A percentile compares a stretch with the other conserved stretches of the same genome.
These are phyloP conservation scores for Solanum tarapatanum DNA, from an alignment of 257 asterid species.

Conservation along the genomic window DNA sequence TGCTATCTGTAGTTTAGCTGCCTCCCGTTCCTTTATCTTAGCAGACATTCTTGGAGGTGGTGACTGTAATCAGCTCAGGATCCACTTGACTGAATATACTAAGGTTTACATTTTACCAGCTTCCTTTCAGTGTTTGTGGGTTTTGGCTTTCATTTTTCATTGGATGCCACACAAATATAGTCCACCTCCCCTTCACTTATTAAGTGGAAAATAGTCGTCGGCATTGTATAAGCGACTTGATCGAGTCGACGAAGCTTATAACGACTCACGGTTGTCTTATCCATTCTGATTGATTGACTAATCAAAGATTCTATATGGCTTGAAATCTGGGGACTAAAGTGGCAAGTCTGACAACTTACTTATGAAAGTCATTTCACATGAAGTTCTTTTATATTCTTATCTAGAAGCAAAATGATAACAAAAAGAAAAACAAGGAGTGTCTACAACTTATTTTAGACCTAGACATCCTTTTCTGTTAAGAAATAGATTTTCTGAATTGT, in stretches of 20 bases:
- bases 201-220: too few relatives aligned
- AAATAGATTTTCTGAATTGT: background rate
- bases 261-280: background rate
- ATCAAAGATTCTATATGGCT: background rate
- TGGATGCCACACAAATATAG: background rate
- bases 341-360: background rate
- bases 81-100: slow-evolving; percentile 58
- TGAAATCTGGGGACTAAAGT: background rate
- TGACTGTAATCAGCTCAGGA: slow-evolving; percentile 29
- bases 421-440: background rate
- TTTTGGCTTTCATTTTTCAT: background rate
- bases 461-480: background rate
- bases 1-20: slow-evolving; percentile 28
- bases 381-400: background rate
- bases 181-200: background rate
- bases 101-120: slow-evolving; percentile 32
- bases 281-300: background rate
- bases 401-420: background rate
- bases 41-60: slow-evolving; percentile 16
- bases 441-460: background rate
- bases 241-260: too few relatives aligned
- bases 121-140: background rate
- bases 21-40: slow-evolving; percentile 19
- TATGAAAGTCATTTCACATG: background rate
- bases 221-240: too few relatives aligned